Base-by-base conservation (phyloP, 805 yeast species). In the Candida bentonensis region DNA sequence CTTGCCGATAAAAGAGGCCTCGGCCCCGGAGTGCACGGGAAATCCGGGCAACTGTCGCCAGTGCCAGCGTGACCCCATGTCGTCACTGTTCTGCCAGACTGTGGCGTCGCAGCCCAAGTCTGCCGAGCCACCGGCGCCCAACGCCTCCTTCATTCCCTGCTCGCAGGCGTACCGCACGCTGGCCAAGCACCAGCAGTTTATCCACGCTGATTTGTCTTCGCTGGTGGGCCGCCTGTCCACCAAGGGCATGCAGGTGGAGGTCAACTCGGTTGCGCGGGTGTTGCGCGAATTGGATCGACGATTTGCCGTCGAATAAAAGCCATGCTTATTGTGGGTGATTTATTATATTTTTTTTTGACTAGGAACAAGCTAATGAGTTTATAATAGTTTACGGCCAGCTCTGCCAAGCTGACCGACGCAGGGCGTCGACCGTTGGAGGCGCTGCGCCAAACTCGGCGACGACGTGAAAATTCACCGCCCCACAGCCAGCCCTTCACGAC, bases 161-260 rank as follows among this genome's bases (percentile, higher is more conserved):
- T 78, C 88, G 13, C 95, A 87, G 54, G 95, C 96, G 0, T 87
- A 85, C 63, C 82, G 79, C 61, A 84, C 95, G 2, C 70, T 88
- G 43, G 78, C 88, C 25, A 68, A 94, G 46, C 95, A 86, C 60
- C 80, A 81, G 54, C 76, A 78, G 52, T 85, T 85, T 63, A 72
- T 74, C 46, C 67, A 75, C 4, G 84, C 80, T 17, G 92, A 84
- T 49, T 76, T 85, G 55, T 74, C 82, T 44, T 74, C 78, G 2
- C 66, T 85, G 49, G 87, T 85, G 3, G 82, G 82, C 13, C 76
- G 80, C 53, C 69, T 86, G 51, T 76, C 81, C 23, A 82, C 94
- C 1, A 68, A 82, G 49, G 95, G 94, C 2, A 82, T 83, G 81
- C 85, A 81, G 54, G 94, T 87, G 41, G 96, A 87, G 56, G 94